Evolutionary conservation across 1,284 basidiomycete species (phyloP).

Genomic region (Ustilago xerochloae): DNA sequence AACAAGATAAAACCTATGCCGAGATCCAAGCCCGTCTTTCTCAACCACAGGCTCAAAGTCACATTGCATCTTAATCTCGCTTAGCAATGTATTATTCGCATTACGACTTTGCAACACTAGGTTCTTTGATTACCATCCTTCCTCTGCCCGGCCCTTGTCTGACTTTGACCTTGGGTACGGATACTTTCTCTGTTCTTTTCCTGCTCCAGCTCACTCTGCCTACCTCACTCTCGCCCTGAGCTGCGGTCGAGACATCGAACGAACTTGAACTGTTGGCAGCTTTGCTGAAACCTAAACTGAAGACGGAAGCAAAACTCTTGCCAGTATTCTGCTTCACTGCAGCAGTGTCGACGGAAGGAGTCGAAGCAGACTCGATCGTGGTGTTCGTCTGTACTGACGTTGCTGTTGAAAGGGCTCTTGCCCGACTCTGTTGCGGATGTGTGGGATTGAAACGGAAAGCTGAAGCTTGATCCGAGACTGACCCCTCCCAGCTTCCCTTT

Average conservation of each 20-base stretch:
- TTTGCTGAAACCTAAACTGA: conserved; percentile 1
- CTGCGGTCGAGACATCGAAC: neutral
- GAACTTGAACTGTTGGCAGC: neutral
- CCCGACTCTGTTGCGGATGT: neutral
- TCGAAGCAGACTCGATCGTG: neutral
- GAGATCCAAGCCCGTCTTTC: conserved; percentile 41
- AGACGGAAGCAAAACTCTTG: neutral
- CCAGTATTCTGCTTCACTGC: conserved; percentile 4
- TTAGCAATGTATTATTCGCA: too few relatives aligned
- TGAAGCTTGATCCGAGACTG: neutral
- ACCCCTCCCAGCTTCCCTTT: neutral
- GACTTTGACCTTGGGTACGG: conserved; percentile 32
- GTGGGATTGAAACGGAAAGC: conserved; percentile 12
- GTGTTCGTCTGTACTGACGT: neutral
- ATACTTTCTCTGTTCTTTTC: conserved; percentile 34
- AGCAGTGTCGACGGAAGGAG: neutral
- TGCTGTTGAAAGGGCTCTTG: neutral
- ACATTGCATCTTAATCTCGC: too few relatives aligned
- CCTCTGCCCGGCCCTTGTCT: conserved; percentile 41
- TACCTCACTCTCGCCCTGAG: neutral
- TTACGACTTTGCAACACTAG: too few relatives aligned
- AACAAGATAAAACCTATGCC: conserved; percentile 43
- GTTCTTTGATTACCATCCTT: conserved; percentile 27
- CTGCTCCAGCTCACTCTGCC: conserved; percentile 37
- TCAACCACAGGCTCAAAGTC: neutral